A percentile compares a stretch with the other conserved stretches of the same genome.
These are phyloP conservation scores for Aspergillus funiculosus DNA, from an alignment of 495 filamentous ascomycete genomes.

Conservation along the genomic window DNA sequence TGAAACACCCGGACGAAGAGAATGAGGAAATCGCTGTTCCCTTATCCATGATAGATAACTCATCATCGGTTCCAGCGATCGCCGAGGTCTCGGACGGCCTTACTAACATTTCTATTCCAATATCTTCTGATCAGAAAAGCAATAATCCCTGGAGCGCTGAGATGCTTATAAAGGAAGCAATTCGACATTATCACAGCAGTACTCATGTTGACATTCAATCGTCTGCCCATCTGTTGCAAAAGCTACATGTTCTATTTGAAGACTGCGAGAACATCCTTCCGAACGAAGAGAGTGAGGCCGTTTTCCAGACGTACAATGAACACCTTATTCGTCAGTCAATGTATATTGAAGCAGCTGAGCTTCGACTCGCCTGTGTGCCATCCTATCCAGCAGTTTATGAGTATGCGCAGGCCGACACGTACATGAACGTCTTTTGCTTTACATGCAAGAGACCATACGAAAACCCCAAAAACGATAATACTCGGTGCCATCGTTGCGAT, in stretches of 20 bases:
- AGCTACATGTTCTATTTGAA: conserved; percentile 37
- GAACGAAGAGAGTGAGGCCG: conserved; percentile 39
- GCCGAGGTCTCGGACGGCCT: conserved; percentile 21
- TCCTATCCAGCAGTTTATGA: conserved; percentile 57
- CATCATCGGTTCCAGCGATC: conserved; percentile 11
- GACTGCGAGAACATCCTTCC: conserved; percentile 42
- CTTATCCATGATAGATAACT: background rate
- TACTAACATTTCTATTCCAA: conserved; percentile 27
- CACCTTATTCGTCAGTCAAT: conserved; percentile 59
- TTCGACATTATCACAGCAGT: conserved; percentile 40
- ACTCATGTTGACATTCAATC: conserved; percentile 42
- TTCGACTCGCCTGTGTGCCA: conserved; percentile 60
- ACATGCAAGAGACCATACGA: conserved; percentile 44
- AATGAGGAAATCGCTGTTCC: conserved; percentile 6
- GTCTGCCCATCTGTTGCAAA: conserved; percentile 43
- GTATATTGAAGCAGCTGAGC: conserved; percentile 60
- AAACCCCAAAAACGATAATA: conserved; percentile 38
- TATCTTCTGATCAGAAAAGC: conserved; percentile 26
- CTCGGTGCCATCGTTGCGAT: conserved; percentile 39
- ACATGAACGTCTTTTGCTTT: conserved; percentile 44
- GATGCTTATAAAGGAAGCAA: conserved; percentile 39
- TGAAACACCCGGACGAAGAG: conserved; percentile 16
- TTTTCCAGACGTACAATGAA: conserved; percentile 60
- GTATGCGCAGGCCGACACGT: conserved; percentile 46
- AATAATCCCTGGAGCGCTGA: conserved; percentile 47